Base-by-base conservation (phyloP, 2,329 filamentous ascomycete genomes). In the Macrophomina tecta region DNA sequence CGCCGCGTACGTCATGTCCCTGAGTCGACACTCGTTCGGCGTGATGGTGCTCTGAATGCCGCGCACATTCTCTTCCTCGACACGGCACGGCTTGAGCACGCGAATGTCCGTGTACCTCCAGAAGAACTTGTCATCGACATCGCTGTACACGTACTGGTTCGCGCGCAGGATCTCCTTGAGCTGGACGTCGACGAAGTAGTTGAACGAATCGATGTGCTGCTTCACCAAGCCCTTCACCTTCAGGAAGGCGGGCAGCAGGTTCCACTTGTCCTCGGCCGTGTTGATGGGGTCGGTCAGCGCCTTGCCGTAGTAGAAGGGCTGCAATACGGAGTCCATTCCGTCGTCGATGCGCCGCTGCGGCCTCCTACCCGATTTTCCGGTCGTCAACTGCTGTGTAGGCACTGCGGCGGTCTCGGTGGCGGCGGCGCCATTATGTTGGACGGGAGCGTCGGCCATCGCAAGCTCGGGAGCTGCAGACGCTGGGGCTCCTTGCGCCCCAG, bases 171-270 rank as follows among this genome's bases (percentile, higher is more conserved):
- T 99, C 74, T 97, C 94, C 81, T 97, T 97, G 78, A 99, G 89
- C 77, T 98, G 94, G 66, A 96, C 91, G 73, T 99, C 93, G 71
- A 97, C 91, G 73, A 99, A 98, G 81, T 95, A 97, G 81, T 99
- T 97, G 85, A 96, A 99, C 30, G 95, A 98, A 82, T 99, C 96
- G 76, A 97, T 94, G 79, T 97, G 94, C 83, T 98, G 94, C 80
- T 97, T 97, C 64, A 97, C 94, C 67, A 97, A 84, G 67, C 94
- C 94, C 81, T 99, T 99, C 74, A 97, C 94, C 80, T 97, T 97
- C 68, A 99, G 83, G 79, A 99, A 99, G n/a, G 95, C 95, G 0
- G 95, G 96, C 34, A 99, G 82, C 49, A 99, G 85, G 78, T 98
- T 97, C 88, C 94, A 97, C 84, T 99, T 99, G 82, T 99, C 95